Base-by-base conservation (phyloP, 345 rosid genomes). In the Erysimum cheiranthoides region DNA sequence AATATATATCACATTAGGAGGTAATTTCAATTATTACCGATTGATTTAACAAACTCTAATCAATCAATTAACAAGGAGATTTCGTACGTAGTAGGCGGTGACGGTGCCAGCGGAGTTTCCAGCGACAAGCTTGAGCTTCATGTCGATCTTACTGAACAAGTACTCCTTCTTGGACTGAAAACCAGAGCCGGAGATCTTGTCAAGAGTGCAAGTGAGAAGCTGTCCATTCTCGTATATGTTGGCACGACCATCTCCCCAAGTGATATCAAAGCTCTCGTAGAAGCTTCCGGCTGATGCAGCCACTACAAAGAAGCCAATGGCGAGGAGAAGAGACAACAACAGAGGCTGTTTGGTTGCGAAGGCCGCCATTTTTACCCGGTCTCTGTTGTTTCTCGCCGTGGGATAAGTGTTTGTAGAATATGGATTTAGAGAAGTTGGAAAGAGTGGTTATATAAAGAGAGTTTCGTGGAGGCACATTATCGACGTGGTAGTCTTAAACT, bases 41-140 rank as follows among this genome's bases (percentile, higher is more conserved):
- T 8, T 38, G 4, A 6, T 31, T n/a, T 61, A 32, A 59, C 38
- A 3, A 68, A 57, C 54, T 46, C 45, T 62, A 49, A n/a, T 56
- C 28, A 70, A 17, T 31, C 3, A 52, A 9, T 27, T 10, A 25
- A 18, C 36, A 69, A 60, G 16, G 36, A 45, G 32, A 65, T 0
- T 31, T 12, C 73, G 3, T 80, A 87, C 91, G 31, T 85, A 85
- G 76, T 69, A 87, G 21, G 91, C 71, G 34, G 82, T 54, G 30
- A 81, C 80, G 6, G 83, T 77, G 4, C 84, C 82, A 49, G 84
- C 82, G 3, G 84, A 78, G 71, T 87, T 82, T 30, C 91, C 86
- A 28, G 81, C 39, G 18, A 85, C 84, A 32, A 87, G 89, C 66
- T 85, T 87, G 68, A 87, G 72, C 49, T 80, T 83, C 81, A 81